phyloP scores from a whole-genome alignment of 1,139 yeast genomes.

The Suhomyces bolitotheri region DNA sequence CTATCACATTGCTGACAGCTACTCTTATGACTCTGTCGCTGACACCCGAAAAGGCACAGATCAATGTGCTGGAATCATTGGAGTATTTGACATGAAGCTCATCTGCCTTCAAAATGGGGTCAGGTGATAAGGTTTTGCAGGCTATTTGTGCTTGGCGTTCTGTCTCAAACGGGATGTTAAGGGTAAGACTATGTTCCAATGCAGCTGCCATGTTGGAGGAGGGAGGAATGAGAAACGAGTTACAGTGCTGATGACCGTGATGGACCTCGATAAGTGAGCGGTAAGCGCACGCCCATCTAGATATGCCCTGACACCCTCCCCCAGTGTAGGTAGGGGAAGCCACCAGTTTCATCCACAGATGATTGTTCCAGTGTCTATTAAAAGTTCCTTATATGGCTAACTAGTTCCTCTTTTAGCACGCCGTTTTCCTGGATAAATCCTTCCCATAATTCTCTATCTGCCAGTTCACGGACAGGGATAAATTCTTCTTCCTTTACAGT shows the following conservation, averaged over 20 bases:
- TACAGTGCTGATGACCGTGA: too few relatives aligned
- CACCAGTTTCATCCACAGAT: too few relatives aligned
- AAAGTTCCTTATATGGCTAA: background rate
- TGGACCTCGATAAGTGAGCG: too few relatives aligned
- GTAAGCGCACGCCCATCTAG: background rate
- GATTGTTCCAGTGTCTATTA: background rate
- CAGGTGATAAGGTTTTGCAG: slow-evolving; percentile 60
- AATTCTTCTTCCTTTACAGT: slow-evolving; percentile 14
- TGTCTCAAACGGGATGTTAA: slow-evolving; percentile 64
- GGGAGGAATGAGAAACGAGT: background rate
- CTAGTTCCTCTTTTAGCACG: slow-evolving; percentile 3
- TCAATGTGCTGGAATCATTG: slow-evolving; percentile 29
- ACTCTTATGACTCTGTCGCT: slow-evolving; percentile 69
- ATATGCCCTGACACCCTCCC: too few relatives aligned
- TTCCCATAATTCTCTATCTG: slow-evolving; percentile 24
- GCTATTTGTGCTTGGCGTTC: slow-evolving; percentile 66
- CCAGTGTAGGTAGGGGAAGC: too few relatives aligned
- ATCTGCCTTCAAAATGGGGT: slow-evolving; percentile 70
- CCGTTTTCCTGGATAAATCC: slow-evolving; percentile 17
- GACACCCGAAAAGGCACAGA: slow-evolving; percentile 51
- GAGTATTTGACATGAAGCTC: slow-evolving; percentile 52
- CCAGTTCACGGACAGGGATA: slow-evolving; percentile 14
- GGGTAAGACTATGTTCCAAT: slow-evolving; percentile 19
- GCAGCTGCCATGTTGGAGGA: slow-evolving; percentile 1
- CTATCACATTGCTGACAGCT: slow-evolving; percentile 67